Evolutionary conservation across 495 filamentous ascomycete genomes (phyloP).

Genomic region (Hypoxylon fragiforme): DNA sequence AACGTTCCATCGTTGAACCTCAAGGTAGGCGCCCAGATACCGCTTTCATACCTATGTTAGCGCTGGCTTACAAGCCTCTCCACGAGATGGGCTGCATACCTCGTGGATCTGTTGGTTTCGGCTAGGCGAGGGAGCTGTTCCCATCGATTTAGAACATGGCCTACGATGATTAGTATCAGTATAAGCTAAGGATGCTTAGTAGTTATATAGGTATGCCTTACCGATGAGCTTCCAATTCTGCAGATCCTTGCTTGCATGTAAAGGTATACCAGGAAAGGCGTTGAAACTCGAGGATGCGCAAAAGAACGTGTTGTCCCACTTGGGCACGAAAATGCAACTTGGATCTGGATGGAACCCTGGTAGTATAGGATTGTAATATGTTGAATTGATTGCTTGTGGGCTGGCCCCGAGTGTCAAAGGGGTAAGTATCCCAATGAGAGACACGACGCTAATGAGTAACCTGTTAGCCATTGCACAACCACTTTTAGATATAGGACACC

Average conservation of each 20-base stretch:
- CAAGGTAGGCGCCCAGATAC: constrained; percentile 49
- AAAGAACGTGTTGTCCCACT: constrained; percentile 55
- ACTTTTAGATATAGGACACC: not conserved
- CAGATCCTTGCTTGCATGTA: constrained; percentile 57
- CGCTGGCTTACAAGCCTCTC: not conserved
- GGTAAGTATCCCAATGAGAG: constrained; percentile 5
- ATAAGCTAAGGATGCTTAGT: not conserved
- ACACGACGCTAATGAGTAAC: not conserved
- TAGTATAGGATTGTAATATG: constrained; percentile 55
- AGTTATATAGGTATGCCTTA: too few relatives aligned
- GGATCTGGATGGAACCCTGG: constrained; percentile 62
- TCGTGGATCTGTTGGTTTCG: constrained; percentile 50
- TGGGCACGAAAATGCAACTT: constrained; percentile 54
- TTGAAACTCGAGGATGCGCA: constrained; percentile 59
- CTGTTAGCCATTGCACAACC: not conserved
- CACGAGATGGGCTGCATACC: constrained; percentile 19
- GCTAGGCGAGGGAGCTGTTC: constrained; percentile 47
- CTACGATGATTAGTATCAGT: constrained; percentile 18
- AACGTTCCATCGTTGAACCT: constrained; percentile 44
- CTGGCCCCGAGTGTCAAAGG: constrained; percentile 2
- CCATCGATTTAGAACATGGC: constrained; percentile 45
- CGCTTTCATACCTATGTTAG: constrained; percentile 20
- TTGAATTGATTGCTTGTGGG: constrained; percentile 32
- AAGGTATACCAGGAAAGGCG: constrained; percentile 56
- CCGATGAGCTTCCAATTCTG: constrained; percentile 55